Evolutionary conservation across 345 rosid genomes (phyloP).

Genomic region (Bretschneidera sinensis): DNA sequence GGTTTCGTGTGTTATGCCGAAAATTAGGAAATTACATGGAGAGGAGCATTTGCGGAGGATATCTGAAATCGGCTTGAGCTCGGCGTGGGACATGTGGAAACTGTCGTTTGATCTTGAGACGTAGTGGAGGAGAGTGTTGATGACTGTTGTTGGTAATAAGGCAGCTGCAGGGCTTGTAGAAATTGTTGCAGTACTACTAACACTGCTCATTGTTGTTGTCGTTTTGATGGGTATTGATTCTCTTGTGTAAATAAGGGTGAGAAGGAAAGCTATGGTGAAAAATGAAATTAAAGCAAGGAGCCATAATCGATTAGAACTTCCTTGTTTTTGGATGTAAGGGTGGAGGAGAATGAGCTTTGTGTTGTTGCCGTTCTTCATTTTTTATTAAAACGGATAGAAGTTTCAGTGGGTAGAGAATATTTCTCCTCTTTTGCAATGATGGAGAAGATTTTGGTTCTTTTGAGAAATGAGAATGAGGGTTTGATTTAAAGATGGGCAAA

Average conservation of each 20-base stretch:
- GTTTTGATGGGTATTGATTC: slow-evolving; percentile 37
- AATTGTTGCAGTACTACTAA: slow-evolving; percentile 16
- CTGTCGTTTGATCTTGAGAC: slow-evolving; percentile 74
- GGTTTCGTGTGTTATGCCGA: slow-evolving; percentile 90
- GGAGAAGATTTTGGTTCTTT: slow-evolving; percentile 27
- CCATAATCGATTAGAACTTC: slow-evolving; percentile 75
- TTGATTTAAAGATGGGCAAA: slow-evolving; percentile 29
- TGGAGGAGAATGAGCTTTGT: slow-evolving; percentile 91
- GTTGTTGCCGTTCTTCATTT: slow-evolving; percentile 70
- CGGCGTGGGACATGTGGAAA: slow-evolving; percentile 68
- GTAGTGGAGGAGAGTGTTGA: slow-evolving; percentile 84
- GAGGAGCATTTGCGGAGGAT: slow-evolving; percentile 69
- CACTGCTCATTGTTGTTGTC: slow-evolving; percentile 22
- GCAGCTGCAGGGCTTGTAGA: slow-evolving; percentile 25
- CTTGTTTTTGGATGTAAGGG: slow-evolving; percentile 91
- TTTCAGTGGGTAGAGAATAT: neutral
- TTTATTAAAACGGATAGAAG: slow-evolving; percentile 10
- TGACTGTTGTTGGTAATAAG: slow-evolving; percentile 49
- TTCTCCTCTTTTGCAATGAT: neutral
- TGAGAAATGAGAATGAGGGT: slow-evolving; percentile 25
- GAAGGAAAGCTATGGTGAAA: slow-evolving; percentile 77
- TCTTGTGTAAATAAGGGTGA: slow-evolving; percentile 73
- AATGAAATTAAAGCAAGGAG: slow-evolving; percentile 75
- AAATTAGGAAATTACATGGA: slow-evolving; percentile 85
- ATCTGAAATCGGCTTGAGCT: slow-evolving; percentile 78